Conservation (phyloP, 1,284 basidiomycete species). For the Sporisorium exsertum region DNA sequence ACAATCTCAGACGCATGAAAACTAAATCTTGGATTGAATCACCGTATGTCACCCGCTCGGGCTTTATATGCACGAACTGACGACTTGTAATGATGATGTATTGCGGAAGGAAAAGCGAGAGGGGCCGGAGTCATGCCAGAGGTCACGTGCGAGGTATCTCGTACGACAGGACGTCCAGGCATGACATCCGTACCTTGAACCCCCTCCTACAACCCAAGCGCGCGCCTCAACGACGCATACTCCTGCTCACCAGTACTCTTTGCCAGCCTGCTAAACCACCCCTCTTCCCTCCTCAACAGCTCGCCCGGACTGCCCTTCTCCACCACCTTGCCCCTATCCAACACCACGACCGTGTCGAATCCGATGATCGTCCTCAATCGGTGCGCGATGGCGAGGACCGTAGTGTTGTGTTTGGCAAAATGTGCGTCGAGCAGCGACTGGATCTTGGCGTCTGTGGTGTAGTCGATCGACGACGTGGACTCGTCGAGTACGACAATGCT, state of each 20-base stretch:
- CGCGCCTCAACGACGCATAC: slow-evolving; percentile 15
- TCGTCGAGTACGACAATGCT: slow-evolving; percentile 72
- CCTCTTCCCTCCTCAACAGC: slow-evolving; percentile 73
- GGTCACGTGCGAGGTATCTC: too few species aligned
- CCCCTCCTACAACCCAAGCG: slow-evolving; percentile 17
- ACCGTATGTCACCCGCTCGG: too few species aligned
- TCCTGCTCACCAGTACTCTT: slow-evolving; percentile 38
- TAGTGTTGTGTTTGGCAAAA: slow-evolving; percentile 77
- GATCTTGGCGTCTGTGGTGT: slow-evolving; percentile 83
- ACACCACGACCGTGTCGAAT: slow-evolving; percentile 82
- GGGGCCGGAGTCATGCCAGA: too few species aligned
- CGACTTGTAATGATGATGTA: too few species aligned
- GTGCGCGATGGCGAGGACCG: slow-evolving; percentile 80
- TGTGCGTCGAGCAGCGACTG: slow-evolving; percentile 84
- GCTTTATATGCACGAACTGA: too few species aligned
- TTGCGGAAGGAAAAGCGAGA: too few species aligned
- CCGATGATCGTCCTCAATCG: slow-evolving; percentile 81
- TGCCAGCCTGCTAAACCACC: slow-evolving; percentile 76
- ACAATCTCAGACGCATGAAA: too few species aligned
- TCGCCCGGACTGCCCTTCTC: slow-evolving; percentile 78
- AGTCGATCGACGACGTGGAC: slow-evolving; percentile 80
- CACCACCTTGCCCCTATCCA: slow-evolving; percentile 79
- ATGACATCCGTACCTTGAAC: too few species aligned
- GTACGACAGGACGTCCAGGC: too few species aligned
- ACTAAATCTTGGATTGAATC: too few species aligned